Percentiles rank a stretch among this genome's conserved stretches.
Conservation (phyloP, 2,329 filamentous ascomycete species). For the Cordyceps militaris region DNA sequence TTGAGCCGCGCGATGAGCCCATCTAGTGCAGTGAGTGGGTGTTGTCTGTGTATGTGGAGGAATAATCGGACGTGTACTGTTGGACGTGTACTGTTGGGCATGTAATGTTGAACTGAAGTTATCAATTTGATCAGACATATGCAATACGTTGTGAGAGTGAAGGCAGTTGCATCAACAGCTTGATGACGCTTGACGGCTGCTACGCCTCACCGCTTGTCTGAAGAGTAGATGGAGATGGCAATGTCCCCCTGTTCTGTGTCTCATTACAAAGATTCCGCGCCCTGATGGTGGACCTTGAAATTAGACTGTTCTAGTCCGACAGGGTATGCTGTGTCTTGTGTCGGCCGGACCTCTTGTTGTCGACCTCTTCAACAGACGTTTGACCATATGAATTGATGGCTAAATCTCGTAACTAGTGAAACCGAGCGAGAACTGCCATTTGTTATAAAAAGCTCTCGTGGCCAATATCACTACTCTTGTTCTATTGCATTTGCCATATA, state of each 20-base stretch:
- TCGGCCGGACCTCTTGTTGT: not conserved
- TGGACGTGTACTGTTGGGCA: not conserved
- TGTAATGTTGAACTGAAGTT: not conserved
- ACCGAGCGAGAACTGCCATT: too few relatives aligned
- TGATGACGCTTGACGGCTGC: too few relatives aligned
- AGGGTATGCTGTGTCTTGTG: not conserved
- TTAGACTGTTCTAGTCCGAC: not conserved
- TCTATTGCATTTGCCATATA: too few relatives aligned
- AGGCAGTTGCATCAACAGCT: too few relatives aligned
- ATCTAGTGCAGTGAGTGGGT: conserved; percentile 39
- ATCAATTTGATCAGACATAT: not conserved
- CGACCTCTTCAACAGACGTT: not conserved
- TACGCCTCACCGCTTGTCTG: not conserved
- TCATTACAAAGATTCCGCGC: conserved; percentile 5
- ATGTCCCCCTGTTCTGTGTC: not conserved
- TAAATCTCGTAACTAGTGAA: too few relatives aligned
- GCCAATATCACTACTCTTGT: too few relatives aligned
- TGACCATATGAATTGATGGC: too few relatives aligned
- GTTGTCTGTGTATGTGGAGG: not conserved
- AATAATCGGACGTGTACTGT: not conserved
- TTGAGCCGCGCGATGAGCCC: conserved; percentile 70
- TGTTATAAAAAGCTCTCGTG: too few relatives aligned
- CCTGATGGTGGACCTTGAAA: conserved; percentile 9
- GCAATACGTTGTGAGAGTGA: not conserved
- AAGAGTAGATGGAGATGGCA: not conserved